Percentiles rank a stretch among this genome's conserved stretches.
These are phyloP conservation scores for Pelargonium cotyledonis DNA, from an alignment of 441 rosid genomes.

Conservation along the genomic window DNA sequence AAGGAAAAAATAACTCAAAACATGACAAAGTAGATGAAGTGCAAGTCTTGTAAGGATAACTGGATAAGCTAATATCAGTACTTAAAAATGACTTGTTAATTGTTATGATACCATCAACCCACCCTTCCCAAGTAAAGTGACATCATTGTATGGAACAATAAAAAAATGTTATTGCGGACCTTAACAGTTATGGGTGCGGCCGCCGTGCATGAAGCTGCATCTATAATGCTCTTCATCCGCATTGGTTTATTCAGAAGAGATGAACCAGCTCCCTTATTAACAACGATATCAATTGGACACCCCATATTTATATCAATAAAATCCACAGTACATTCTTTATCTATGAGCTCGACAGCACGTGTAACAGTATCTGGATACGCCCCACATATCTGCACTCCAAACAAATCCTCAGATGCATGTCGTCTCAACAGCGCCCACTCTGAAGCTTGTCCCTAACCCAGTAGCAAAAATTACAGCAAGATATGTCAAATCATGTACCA, in stretches of 20 bases:
- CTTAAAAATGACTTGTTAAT: too few species aligned
- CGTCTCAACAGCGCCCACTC: slow-evolving; percentile 95
- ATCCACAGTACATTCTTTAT: slow-evolving; percentile 65
- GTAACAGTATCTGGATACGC: slow-evolving; percentile 73
- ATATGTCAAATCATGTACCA: slow-evolving; percentile 4
- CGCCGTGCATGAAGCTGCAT: slow-evolving; percentile 60
- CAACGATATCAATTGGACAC: slow-evolving; percentile 87
- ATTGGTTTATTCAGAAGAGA: slow-evolving; percentile 70
- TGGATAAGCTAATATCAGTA: background rate
- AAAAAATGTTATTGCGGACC: slow-evolving; percentile 34
- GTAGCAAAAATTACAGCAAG: slow-evolving; percentile 1
- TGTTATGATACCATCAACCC: too few species aligned
- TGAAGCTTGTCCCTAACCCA: slow-evolving; percentile 78
- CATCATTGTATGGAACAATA: background rate
- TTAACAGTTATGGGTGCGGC: slow-evolving; percentile 77
- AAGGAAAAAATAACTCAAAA: background rate
- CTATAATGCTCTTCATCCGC: slow-evolving; percentile 69
- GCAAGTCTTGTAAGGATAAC: background rate
- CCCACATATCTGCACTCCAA: slow-evolving; percentile 90
- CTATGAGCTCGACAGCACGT: slow-evolving; percentile 71
- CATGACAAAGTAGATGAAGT: background rate
- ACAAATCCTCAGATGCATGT: slow-evolving; percentile 75
- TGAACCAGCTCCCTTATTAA: slow-evolving; percentile 89
- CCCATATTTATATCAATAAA: slow-evolving; percentile 98
- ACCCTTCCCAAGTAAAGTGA: slow-evolving; percentile 1